Base-by-base conservation (phyloP, 805 yeast genomes). In the Cyberlindnera americana region DNA sequence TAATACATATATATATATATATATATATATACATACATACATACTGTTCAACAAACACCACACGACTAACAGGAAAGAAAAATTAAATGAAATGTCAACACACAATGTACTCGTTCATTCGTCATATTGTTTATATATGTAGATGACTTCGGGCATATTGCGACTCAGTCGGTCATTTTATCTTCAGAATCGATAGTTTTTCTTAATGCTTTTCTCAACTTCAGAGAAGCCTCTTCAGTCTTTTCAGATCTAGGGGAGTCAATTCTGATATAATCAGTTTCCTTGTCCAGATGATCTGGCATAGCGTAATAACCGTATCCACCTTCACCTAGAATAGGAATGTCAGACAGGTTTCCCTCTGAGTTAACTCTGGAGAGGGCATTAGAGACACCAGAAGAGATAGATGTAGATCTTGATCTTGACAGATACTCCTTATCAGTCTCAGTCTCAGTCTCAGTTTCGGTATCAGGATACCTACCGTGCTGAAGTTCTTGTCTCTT, bases 361-460 rank as follows among this genome's bases (percentile, higher is more conserved):
- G 85, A 78, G 54, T 75, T 75, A 49, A 80, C 72, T 43, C 81
- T 65, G 8, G 87, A 78, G 35, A 79, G 61, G 14, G 81, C 82
- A 55, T 77, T 79, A 3, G 84, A 76, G 6, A 57, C 45, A 10
- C 67, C 64, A 1, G 82, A 72, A 4, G 44, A 33, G 6, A 39
- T 31, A 2, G 56, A 54, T 2, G 36, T 22, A 0, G 58, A 47
- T 39, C 59, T 42, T 29, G 49, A 38, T 26, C 46, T 29, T 15
- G 13, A 17, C 29, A 16, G 18, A 10, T n/a, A 27, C 57, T 12
- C 69, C 60, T 54, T 14, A 25, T 18, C 42, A 14, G 28, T 29
- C 11, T 43, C 43, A 6, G 19, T 25, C 15, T 35, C 40, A 22
- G 16, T 31, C 14, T 33, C 31, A 7, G 19, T 13, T 7, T 28